Evolutionary conservation across 1,284 basidiomycete species (phyloP).

Genomic region (Ustilago cynodontis): DNA sequence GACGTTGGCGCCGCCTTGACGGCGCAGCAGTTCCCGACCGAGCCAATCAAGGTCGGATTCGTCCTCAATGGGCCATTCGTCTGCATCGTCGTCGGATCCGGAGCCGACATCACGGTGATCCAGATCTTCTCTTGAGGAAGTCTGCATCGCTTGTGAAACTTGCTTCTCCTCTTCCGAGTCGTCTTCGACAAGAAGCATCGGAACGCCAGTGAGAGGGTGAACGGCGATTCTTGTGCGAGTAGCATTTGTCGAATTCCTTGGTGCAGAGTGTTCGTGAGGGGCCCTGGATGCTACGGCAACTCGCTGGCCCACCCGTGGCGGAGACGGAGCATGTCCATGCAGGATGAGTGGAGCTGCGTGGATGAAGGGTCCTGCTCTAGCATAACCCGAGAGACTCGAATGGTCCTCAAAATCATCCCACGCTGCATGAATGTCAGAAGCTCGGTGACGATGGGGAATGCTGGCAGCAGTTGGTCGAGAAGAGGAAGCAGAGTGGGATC

Average conservation of each 20-base stretch:
- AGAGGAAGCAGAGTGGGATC: background rate
- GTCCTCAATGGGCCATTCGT: slow-evolving; percentile 38
- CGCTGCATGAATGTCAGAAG: slow-evolving; percentile 12
- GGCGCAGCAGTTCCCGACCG: slow-evolving; percentile 47
- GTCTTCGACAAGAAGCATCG: slow-evolving; percentile 25
- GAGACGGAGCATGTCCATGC: slow-evolving; percentile 10
- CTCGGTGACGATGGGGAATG: background rate
- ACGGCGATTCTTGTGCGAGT: slow-evolving; percentile 19
- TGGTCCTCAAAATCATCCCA: slow-evolving; percentile 11
- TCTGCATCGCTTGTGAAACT: background rate
- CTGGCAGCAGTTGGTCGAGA: background rate
- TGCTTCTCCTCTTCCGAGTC: background rate
- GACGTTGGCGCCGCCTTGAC: slow-evolving; percentile 36
- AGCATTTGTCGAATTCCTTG: background rate
- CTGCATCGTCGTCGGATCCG: slow-evolving; percentile 17
- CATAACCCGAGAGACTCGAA: background rate
- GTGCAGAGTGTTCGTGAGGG: background rate
- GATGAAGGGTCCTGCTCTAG: slow-evolving; percentile 23
- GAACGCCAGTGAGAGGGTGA: slow-evolving; percentile 38
- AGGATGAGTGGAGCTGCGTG: slow-evolving; percentile 35
- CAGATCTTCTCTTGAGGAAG: background rate
- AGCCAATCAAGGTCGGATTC: slow-evolving; percentile 60
- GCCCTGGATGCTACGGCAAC: background rate
- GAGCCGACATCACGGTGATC: background rate
- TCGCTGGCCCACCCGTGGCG: slow-evolving; percentile 1